Conservation (phyloP, 1,284 basidiomycete genomes). For the Ceratobasidium sp. region DNA sequence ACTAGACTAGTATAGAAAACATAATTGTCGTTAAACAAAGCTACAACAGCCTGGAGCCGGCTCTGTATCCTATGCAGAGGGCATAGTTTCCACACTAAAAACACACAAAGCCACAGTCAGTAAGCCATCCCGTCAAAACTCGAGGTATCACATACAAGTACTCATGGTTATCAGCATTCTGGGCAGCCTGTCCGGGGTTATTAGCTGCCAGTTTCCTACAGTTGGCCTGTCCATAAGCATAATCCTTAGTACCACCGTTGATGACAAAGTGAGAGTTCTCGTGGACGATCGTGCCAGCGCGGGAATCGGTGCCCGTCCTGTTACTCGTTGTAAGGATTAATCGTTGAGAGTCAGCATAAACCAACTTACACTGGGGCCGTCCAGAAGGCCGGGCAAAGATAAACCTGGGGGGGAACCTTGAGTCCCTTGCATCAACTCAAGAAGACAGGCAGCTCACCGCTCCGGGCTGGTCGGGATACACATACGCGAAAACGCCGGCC, state of each 20-base stretch:
- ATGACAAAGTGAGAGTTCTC: constrained; percentile 38
- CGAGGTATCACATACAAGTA: not conserved
- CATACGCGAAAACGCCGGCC: constrained; percentile 32
- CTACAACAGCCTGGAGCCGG: too few relatives aligned
- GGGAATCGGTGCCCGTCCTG: constrained; percentile 24
- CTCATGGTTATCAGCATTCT: constrained; percentile 40
- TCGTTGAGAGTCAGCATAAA: not conserved
- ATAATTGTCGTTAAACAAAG: too few relatives aligned
- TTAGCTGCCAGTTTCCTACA: not conserved
- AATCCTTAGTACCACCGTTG: constrained; percentile 33
- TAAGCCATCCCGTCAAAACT: not conserved
- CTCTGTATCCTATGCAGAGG: too few relatives aligned
- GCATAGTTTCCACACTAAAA: not conserved
- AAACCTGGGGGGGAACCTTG: not conserved
- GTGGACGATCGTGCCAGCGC: constrained; percentile 45
- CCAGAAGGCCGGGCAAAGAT: constrained; percentile 42
- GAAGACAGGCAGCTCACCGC: not conserved
- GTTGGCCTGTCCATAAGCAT: constrained; percentile 29
- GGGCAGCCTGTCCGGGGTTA: constrained; percentile 2
- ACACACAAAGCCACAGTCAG: not conserved
- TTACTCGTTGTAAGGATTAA: too few relatives aligned
- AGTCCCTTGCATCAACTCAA: not conserved
- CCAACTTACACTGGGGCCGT: not conserved
- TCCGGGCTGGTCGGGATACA: constrained; percentile 36
- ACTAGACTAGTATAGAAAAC: too few relatives aligned